A percentile compares a stretch with the other conserved stretches of the same genome.
phyloP scores from a whole-genome alignment of 2,329 filamentous ascomycete species.

The Trichoderma brevicompactum region DNA sequence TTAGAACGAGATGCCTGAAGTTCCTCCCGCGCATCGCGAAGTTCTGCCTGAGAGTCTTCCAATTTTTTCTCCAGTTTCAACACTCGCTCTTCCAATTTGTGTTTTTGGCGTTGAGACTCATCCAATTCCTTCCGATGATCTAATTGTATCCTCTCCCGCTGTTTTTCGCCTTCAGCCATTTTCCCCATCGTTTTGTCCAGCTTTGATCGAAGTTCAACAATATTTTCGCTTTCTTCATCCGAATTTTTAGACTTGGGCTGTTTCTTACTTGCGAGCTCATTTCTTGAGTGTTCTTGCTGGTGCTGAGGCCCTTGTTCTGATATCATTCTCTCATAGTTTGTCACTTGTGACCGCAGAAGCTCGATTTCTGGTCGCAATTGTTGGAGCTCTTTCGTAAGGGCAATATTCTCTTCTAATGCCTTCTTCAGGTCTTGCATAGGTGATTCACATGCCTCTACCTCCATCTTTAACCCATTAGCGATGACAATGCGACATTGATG shows the following conservation, averaged over 20 bases:
- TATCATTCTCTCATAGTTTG: conserved; percentile 68
- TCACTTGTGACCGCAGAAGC: conserved; percentile 58
- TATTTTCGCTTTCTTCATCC: conserved; percentile 44
- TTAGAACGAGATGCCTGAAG: conserved; percentile 48
- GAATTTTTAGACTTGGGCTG: conserved; percentile 42
- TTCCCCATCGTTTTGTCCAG: conserved; percentile 45
- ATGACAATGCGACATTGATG: neutral
- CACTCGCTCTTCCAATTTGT: conserved; percentile 71
- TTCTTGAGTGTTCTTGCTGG: conserved; percentile 75
- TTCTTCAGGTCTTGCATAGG: conserved; percentile 72
- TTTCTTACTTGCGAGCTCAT: conserved; percentile 81
- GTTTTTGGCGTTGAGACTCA: conserved; percentile 65
- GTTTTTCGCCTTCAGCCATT: conserved; percentile 48
- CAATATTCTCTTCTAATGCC: conserved; percentile 63
- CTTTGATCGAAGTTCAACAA: conserved; percentile 46
- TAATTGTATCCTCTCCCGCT: conserved; percentile 52
- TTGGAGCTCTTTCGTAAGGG: conserved; percentile 56
- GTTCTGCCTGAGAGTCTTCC: conserved; percentile 69
- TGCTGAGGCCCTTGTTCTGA: conserved; percentile 81
- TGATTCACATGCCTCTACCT: conserved; percentile 70
- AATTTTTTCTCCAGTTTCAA: conserved; percentile 72
- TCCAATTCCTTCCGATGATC: conserved; percentile 58
- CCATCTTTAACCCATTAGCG: conserved; percentile 55
- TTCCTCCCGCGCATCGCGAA: conserved; percentile 63
- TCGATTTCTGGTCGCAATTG: conserved; percentile 60